These are phyloP conservation scores for Fusarium tuaranense DNA, from an alignment of 2,329 filamentous ascomycete genomes.

Conservation along the genomic window DNA sequence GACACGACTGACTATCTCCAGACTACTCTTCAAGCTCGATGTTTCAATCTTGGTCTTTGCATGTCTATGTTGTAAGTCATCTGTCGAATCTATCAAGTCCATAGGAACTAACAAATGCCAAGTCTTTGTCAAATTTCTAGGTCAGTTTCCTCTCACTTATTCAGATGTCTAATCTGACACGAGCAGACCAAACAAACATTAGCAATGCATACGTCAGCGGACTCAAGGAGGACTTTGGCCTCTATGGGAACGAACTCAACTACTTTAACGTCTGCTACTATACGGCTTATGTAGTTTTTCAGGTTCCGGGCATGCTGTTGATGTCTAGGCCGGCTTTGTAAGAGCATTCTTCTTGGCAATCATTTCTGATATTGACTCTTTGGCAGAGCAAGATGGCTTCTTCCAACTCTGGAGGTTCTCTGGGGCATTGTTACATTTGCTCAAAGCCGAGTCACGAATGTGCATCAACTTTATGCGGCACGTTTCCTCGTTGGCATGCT, in stretches of 20 bases:
- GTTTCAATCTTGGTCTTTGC: not conserved
- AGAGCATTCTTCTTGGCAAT: fast-evolving
- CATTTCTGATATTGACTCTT: not conserved
- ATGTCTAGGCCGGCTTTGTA: slow-evolving; percentile 33
- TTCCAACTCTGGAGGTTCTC: not conserved
- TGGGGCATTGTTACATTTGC: not conserved
- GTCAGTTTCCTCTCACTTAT: not conserved
- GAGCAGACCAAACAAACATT: slow-evolving; percentile 41
- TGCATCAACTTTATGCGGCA: not conserved
- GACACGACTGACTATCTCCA: not conserved
- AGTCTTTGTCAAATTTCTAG: slow-evolving; percentile 3
- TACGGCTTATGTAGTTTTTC: slow-evolving; percentile 27
- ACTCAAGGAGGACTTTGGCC: slow-evolving; percentile 48
- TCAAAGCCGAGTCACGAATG: not conserved
- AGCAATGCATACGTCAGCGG: slow-evolving; percentile 53
- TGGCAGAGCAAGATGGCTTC: not conserved
- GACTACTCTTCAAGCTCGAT: not conserved
- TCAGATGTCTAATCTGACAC: not conserved
- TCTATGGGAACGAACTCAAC: slow-evolving; percentile 49
- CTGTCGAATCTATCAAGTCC: fast-evolving
- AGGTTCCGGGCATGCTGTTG: slow-evolving; percentile 30
- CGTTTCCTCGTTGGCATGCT: not conserved
- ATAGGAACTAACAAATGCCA: not conserved
- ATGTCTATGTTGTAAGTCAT: not conserved
- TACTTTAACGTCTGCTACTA: slow-evolving; percentile 39